Conservation (phyloP, 257 asterid species). For the Petunia axillaris region DNA sequence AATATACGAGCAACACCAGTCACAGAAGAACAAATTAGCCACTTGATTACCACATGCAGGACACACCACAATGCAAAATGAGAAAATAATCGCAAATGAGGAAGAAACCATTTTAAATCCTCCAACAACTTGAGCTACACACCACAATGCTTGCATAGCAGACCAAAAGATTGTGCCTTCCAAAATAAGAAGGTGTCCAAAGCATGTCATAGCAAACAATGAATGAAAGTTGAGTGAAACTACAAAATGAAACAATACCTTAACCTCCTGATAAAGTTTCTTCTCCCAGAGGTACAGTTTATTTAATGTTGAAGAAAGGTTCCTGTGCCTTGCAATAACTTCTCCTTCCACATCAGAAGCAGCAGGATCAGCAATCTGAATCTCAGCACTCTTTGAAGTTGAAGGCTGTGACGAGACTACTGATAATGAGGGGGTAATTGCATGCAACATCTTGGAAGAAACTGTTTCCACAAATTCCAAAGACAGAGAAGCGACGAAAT, state of each 20-base stretch:
- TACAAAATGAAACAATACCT: slow-evolving; percentile 52
- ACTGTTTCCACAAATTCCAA: slow-evolving; percentile 48
- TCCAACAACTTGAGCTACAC: slow-evolving; percentile 11
- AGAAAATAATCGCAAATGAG: slow-evolving; percentile 15
- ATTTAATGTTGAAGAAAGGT: slow-evolving; percentile 84
- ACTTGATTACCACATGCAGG: not conserved
- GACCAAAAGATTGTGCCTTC: not conserved
- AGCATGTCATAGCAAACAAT: not conserved
- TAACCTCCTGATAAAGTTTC: slow-evolving; percentile 91
- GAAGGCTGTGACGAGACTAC: slow-evolving; percentile 67
- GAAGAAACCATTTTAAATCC: slow-evolving; percentile 8
- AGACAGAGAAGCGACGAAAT: slow-evolving; percentile 3
- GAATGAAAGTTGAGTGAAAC: slow-evolving; percentile 20
- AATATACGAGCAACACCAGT: not conserved
- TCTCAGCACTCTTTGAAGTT: slow-evolving; percentile 50
- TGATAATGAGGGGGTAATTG: slow-evolving; percentile 47
- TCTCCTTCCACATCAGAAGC: slow-evolving; percentile 57
- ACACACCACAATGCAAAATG: not conserved
- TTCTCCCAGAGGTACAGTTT: slow-evolving; percentile 96
- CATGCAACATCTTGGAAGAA: slow-evolving; percentile 77
- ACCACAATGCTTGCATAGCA: not conserved
- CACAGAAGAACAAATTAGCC: not conserved
- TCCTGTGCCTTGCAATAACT: slow-evolving; percentile 63
- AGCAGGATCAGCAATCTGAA: slow-evolving; percentile 51
- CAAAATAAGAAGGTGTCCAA: not conserved